These are phyloP conservation scores for Beauveria bassiana DNA, from an alignment of 2,329 filamentous ascomycete genomes.

Conservation along the genomic window DNA sequence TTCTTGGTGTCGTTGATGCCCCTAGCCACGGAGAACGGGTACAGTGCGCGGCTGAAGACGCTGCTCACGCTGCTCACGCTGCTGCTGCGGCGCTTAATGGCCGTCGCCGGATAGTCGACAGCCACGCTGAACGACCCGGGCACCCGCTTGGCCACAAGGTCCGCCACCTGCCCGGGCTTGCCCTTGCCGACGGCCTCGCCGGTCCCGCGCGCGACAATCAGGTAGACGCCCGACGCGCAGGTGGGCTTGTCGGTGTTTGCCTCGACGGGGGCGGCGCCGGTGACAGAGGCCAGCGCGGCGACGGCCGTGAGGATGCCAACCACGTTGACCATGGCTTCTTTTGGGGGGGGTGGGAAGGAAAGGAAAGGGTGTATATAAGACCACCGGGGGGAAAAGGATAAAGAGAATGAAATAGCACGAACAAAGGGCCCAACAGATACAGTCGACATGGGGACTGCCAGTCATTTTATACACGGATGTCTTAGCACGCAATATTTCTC, in stretches of 20 bases:
- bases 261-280: background rate
- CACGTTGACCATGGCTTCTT: background rate
- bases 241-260: background rate
- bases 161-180: constrained; percentile 2
- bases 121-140: constrained; percentile 12
- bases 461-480: too few relatives aligned
- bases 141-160: constrained; percentile 3
- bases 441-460: too few relatives aligned
- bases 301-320: background rate
- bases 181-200: constrained; percentile 10
- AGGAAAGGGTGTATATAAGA: background rate
- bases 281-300: background rate
- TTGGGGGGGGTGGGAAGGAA: too few relatives aligned
- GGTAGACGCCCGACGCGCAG: constrained; percentile 12
- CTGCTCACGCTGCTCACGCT: background rate
- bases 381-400: background rate
- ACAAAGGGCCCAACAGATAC: too few relatives aligned
- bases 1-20: constrained; percentile 11
- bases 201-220: constrained; percentile 12
- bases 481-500: too few relatives aligned
- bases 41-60: background rate
- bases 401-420: too few relatives aligned
- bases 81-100: background rate
- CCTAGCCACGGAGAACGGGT: constrained; percentile 7
- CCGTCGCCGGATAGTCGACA: constrained; percentile 12